Evolutionary conservation across 768 basidiomycete genomes (phyloP), one percentile per base, ranked within the genome.

Genomic region (Lentinula aciculospora): DNA sequence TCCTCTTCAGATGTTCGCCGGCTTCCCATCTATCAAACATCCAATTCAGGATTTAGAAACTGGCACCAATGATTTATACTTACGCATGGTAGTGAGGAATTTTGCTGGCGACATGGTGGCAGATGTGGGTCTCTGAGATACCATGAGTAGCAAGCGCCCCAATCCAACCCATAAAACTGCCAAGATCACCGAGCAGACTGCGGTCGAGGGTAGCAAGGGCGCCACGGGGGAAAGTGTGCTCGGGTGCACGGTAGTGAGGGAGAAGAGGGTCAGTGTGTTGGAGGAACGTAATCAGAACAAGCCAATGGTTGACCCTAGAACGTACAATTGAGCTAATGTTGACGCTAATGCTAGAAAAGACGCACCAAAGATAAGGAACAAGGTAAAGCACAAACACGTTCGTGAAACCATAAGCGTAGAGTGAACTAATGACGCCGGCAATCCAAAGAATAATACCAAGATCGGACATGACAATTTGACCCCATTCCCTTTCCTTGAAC

Each of bases 241-340:
- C 87, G 36, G 83, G 68, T 13, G 86, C 83, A 62, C 91, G 89
- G 80, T 97, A 98, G 74, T 98, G 96, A 49, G 95, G 95, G 44
- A 98, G 83, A 46, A 89, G 71, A 19, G 95, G 93, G 74, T 98
- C 96, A 65, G 96, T 98, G 78, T 99, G 96, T 76, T 99, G 96
- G 51, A 98, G 80, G 88, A 93, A 98, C 19, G 94, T 97, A 76
- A 98, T 97, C 65, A 94, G 67, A 58, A 98, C 92, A 55, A 98
- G 81, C 94, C 94, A 97, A 79, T 94, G 92, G 78, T 92, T 92
- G 55, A 88, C 84, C 85, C 83, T 86, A 59, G 9, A 59, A 60
- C 0, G 54, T 42, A 40, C 10, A 49, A n/a, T n/a, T 45, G 39
- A 44, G 23, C 44, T 60, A 3, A 17, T 31, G 59, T 53, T 8